phyloP scores from a whole-genome alignment of 2,329 filamentous ascomycete species.

The Tolypocladium album region DNA sequence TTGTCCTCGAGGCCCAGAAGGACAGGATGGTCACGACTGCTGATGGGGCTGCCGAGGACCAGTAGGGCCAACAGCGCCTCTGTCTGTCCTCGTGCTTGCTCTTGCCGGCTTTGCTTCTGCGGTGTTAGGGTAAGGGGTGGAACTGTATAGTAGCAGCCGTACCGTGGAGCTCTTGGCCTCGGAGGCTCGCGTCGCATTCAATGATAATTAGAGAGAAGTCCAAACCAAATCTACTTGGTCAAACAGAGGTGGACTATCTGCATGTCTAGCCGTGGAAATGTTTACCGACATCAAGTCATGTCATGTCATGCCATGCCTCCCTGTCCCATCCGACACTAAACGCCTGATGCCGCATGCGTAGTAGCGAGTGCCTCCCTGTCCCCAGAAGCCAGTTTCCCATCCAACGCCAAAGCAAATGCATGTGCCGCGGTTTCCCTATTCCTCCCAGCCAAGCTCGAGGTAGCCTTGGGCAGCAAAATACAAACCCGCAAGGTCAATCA shows the following conservation, averaged over 20 bases:
- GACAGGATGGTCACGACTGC: conserved; percentile 4
- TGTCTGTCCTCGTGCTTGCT: neutral
- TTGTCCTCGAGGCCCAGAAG: conserved; percentile 26
- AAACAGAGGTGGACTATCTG: neutral
- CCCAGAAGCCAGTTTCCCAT: neutral
- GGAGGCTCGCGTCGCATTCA: neutral
- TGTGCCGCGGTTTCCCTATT: neutral
- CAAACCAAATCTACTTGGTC: neutral
- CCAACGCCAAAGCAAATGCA: neutral
- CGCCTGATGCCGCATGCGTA: neutral
- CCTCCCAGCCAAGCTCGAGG: neutral
- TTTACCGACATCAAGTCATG: neutral
- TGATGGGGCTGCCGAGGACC: neutral
- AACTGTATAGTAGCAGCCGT: neutral
- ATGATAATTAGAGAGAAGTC: neutral
- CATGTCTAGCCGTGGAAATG: neutral
- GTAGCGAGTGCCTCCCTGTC: neutral
- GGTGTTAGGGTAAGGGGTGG: neutral
- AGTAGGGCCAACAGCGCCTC: neutral
- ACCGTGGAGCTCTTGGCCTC: neutral
- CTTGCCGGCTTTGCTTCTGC: neutral
- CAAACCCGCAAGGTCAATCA: neutral
- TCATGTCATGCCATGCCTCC: neutral
- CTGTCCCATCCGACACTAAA: neutral
- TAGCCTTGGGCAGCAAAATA: neutral